Base-by-base conservation (phyloP, 1,284 basidiomycete species). In the Rugosomyces carneus region DNA sequence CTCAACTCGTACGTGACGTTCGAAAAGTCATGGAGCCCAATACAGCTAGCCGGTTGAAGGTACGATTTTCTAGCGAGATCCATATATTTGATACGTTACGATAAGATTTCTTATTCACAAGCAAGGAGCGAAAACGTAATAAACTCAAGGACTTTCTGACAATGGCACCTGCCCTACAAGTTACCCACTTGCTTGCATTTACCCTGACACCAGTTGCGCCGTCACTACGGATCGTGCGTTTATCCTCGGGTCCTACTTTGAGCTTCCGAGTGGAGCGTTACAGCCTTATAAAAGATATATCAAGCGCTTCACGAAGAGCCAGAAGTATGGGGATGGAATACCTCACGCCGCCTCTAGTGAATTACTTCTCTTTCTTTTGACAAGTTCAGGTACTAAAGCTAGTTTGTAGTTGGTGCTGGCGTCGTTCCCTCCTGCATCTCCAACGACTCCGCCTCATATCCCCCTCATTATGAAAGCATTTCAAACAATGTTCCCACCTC, bases 11-110 rank as follows among this genome's bases (percentile, higher is more conserved):
- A 11, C 79, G 87, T 43, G 96, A 99, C 67, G 72, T 97, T 58
- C 76, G 96, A 57, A 89, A 90, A 65, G 86, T 96, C 51, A 93
- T 99, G 90, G 96, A 99, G 66, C 96, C 96, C 49, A 93, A 98
- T 64, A 99, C 96, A 16, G 96, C 95, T 5, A 86, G 84, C 50
- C 77, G 94, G 41, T 76, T 99, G 15, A 83, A 73, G 68, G 92
- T 93, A 56, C 53, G 80, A 71, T 19, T 38, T 35, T 26, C 19
- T 10, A 34, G 37, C 24, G 8, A 9, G 13, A 29, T 29, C 31
- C 10, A 19, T 38, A n/a, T n/a, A n/a, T 35, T 27, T 38, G 27
- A 2, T 20, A 11, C 43, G 23, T 32, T 34, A 21, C 39, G 29
- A n/a, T 27, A 39, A 42, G 37, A 34, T 16, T 32, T 43, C 37